Conservation (phyloP, 2,329 filamentous ascomycete genomes). For the Phialophora chinensis region DNA sequence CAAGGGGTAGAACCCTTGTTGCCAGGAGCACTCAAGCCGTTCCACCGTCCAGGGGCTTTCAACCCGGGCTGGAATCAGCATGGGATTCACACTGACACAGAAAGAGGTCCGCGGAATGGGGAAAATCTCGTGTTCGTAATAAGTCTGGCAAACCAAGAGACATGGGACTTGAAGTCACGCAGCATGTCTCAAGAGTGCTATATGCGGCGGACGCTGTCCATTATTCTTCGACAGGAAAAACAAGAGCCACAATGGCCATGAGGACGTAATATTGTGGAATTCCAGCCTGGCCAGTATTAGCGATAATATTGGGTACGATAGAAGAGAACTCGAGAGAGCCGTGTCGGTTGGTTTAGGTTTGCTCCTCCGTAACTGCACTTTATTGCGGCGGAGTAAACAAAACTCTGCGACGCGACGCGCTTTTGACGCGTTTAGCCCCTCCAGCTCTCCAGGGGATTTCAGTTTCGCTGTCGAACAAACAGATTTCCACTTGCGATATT, state of each 20-base stretch:
- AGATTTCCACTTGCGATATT: background rate
- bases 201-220: background rate
- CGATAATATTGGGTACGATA: no score
- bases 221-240: background rate
- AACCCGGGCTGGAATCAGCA: no score
- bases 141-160: background rate
- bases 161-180: background rate
- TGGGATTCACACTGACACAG: background rate
- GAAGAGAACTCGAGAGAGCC: no score
- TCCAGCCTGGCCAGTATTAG: background rate
- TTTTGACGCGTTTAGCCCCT: background rate
- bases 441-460: background rate
- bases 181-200: background rate
- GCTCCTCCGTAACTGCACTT: constrained; percentile 2
- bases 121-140: background rate
- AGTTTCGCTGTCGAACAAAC: background rate
- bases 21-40: no score
- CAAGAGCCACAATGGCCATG: background rate
- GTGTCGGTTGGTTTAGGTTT: background rate
- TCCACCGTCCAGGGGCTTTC: no score
- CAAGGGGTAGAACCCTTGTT: no score
- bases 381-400: background rate
- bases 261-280: background rate
- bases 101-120: background rate
- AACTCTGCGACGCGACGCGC: background rate